Evolutionary conservation across 2,329 filamentous ascomycete genomes (phyloP), one percentile per base, ranked within the genome.

Genomic region (Pseudopithomyces chartarum): DNA sequence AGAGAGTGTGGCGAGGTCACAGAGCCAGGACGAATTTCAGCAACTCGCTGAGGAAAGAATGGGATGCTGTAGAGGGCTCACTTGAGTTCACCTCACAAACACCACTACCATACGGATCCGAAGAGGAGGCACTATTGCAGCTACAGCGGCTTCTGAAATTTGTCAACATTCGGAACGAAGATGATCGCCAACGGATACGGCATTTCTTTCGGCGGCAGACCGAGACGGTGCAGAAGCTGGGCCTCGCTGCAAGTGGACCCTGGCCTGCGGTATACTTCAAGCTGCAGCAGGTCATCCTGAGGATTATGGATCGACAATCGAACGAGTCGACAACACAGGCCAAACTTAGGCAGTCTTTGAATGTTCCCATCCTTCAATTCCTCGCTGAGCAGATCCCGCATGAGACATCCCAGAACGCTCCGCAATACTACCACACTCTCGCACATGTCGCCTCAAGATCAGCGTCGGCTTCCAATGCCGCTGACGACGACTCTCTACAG

Each of bases 1-100:
- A 98, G 74, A 85, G 86, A 63, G 80, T 84, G 75, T 98, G 93
- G 93, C 85, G 94, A 73, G 92, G 92, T 13, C 85, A 96, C 74
- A 82, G 75, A 55, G 81, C 80, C 56, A 85, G 93, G 65, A 82
- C 79, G 57, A 71, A 75, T 49, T 79, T 90, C 59, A 85, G 85
- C 61, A 77, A 82, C 45, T 68, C 53, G 87, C 85, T 78, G 58
- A 75, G 77, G 53, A 59, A 64, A 12, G 60, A 68, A n/a, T 63
- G 68, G 54, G 75, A 77, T 56, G 60, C 66, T 5, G 58, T 63
- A 1, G 73, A 79, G 60, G 51, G 42, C 3, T 32, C 53, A 10
- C 26, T 56, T 67, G 40, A 43, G 26, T 29, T 29, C 26, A 13
- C 36, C 43, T 19, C 39, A 26, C 22, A 51, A 29, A 34, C 54